Percentiles rank a stretch among this genome's conserved stretches.
phyloP scores from a whole-genome alignment of 1,284 basidiomycete genomes.

The Austroboletus niveus region DNA sequence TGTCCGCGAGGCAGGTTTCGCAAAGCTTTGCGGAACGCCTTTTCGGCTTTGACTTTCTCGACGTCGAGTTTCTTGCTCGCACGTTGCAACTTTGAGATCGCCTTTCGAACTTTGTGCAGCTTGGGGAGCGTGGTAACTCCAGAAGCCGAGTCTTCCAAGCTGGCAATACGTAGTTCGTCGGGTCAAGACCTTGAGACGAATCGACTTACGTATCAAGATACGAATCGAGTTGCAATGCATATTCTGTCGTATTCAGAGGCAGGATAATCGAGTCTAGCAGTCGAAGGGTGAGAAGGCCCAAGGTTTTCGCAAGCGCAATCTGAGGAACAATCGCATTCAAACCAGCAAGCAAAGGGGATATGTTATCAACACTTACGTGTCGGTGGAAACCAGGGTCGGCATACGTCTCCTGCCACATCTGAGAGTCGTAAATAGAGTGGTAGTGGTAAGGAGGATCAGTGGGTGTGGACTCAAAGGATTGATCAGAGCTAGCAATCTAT shows the following conservation, averaged over 20 bases:
- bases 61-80: slow-evolving; percentile 56
- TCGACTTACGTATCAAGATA: slow-evolving; percentile 55
- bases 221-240: slow-evolving; percentile 58
- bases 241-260: slow-evolving; percentile 79
- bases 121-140: slow-evolving; percentile 36
- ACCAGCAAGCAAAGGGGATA: neutral
- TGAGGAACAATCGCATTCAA: slow-evolving; percentile 23
- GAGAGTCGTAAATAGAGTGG: slow-evolving; percentile 80
- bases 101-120: slow-evolving; percentile 45
- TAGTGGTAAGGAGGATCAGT: slow-evolving; percentile 76
- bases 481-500: slow-evolving; percentile 48
- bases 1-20: slow-evolving; percentile 17
- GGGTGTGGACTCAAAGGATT: slow-evolving; percentile 36
- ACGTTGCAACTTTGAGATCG: slow-evolving; percentile 49
- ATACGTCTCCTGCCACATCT: slow-evolving; percentile 72
- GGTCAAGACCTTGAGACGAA: neutral
- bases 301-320: slow-evolving; percentile 61
- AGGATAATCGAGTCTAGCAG: slow-evolving; percentile 58
- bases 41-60: slow-evolving; percentile 41
- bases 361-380: slow-evolving; percentile 46
- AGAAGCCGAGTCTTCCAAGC: slow-evolving; percentile 46
- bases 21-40: slow-evolving; percentile 36
- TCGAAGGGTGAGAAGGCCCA: slow-evolving; percentile 63
- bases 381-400: slow-evolving; percentile 76
- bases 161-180: slow-evolving; percentile 23